Base-by-base conservation (phyloP, 805 yeast species). In the Yarrowia osloensis region DNA sequence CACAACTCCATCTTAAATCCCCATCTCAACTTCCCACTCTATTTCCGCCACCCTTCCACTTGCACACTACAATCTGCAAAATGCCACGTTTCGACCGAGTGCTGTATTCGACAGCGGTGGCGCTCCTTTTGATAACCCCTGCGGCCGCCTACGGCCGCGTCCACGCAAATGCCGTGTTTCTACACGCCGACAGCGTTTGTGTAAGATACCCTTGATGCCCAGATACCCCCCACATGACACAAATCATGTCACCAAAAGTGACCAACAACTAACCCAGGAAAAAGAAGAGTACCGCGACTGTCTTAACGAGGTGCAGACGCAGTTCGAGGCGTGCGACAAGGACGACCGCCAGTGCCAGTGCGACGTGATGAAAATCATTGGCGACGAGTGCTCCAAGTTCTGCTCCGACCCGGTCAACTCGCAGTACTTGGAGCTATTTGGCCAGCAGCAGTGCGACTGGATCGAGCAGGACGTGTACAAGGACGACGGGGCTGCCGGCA, bases 371-470 rank as follows among this genome's bases (percentile, higher is more conserved):
- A 49, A 67, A 13, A 42, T 63, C 17, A 26, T 47, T 2, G 73
- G 73, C 7, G 73, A 70, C 33, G 68, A 62, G 65, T 72, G 74
- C 65, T 72, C 67, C 65, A 57, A 35, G 22, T 54, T 5, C 33
- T 54, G 61, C 44, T 24, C 24, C 33, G 61, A 54, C 44, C 61
- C 61, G n/a, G 61, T 54, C 61, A 54, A 54, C 61, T 22, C 61
- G n/a, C 61, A 54, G 44, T 54, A 54, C 31, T 44, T 54, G 17
- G 33, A 54, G 33, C 61, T 54, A 31, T 54, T 35, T 24, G 61
- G 42, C 4, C 61, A 35, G 24, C 61, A 54, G 24, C 61, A 54
- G 44, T 54, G 61, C 33, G 61, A 54, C 44, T 37, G 42, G 44
- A 54, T 54, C 29, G 44, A 54, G 21, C 57, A 50, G 57, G 57